A percentile compares a stretch with the other conserved stretches of the same genome.
These are phyloP conservation scores for Venturia nashicola DNA, from an alignment of 2,329 filamentous ascomycete genomes.

Conservation along the genomic window DNA sequence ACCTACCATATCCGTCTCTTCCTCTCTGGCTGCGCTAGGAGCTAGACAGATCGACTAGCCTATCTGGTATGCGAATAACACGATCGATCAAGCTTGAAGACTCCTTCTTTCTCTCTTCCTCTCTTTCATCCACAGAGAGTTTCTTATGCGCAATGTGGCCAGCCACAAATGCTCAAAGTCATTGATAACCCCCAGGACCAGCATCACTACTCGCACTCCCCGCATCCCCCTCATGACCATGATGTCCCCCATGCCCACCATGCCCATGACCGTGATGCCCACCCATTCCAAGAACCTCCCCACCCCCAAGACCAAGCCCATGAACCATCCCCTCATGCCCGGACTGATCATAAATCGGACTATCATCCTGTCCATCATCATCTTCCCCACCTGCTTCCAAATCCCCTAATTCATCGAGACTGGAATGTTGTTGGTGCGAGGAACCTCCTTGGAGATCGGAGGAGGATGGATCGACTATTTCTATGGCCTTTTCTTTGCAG, in stretches of 20 bases:
- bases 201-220: background rate
- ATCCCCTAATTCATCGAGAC: background rate
- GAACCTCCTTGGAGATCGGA: background rate
- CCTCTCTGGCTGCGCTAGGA: background rate
- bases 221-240: background rate
- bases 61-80: background rate
- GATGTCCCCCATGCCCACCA: background rate
- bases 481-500: constrained; percentile 67
- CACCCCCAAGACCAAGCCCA: background rate
- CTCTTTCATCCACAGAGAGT: background rate
- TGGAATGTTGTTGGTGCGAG: background rate
- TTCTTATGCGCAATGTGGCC: background rate
- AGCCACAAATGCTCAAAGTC: background rate
- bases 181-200: constrained; percentile 1
- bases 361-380: background rate
- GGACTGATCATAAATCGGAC: background rate
- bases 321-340: background rate
- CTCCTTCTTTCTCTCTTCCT: background rate
- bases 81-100: background rate
- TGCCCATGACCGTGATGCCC: background rate
- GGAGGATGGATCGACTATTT: constrained; percentile 30
- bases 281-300: background rate
- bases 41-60: background rate
- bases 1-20: background rate
- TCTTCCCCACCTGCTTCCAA: background rate